Base-by-base conservation (phyloP, 345 rosid genomes). In the Isatis tinctoria region DNA sequence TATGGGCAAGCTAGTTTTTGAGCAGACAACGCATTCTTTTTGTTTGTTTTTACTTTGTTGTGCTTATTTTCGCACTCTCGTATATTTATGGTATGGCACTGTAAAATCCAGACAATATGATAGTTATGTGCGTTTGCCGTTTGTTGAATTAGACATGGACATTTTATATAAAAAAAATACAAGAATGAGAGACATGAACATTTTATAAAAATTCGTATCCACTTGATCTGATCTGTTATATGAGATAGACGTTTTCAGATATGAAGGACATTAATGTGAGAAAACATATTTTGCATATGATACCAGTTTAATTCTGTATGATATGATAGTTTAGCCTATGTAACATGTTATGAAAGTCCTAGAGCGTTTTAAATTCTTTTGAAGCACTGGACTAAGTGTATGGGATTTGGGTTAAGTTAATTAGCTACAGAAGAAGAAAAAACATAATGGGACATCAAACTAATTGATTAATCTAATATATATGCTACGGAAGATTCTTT, bases 1-100 rank as follows among this genome's bases (percentile, higher is more conserved):
- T 32, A 45, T 72, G 75, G 69, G 61, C 61, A 72, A 72, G 60
- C 69, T 61, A 37, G 41, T n/a, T 26, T 37, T 32, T 39, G n/a
- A 51, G 61, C 41, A 61, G 68, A 72, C 75, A 72, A 35, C 12
- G 6, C 39, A 35, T 27, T 16, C 36, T 70, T 47, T n/a, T 5
- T 27, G 4, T 58, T 17, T 33, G 63, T 58, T 5, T 54, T 8
- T 28, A 30, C 8, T 10, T 8, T 11, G 14, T 17, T 53, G 10
- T 53, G 14, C 24, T 51, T 51, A 4, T 0, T 51, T 24, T 51
- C 26, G 17, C 26, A 12, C 1, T 52, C 49, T 53, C 28, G 16
- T 43, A 32, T 9, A 36, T n/a, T n/a, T 11, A 60, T 35, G 59
- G 49, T 26, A 68, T 60, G 67, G 67, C 68, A 37, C 17, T 59